These are phyloP conservation scores for Naganishia sp. DNA, from an alignment of 1,284 basidiomycete species.

Conservation along the genomic window DNA sequence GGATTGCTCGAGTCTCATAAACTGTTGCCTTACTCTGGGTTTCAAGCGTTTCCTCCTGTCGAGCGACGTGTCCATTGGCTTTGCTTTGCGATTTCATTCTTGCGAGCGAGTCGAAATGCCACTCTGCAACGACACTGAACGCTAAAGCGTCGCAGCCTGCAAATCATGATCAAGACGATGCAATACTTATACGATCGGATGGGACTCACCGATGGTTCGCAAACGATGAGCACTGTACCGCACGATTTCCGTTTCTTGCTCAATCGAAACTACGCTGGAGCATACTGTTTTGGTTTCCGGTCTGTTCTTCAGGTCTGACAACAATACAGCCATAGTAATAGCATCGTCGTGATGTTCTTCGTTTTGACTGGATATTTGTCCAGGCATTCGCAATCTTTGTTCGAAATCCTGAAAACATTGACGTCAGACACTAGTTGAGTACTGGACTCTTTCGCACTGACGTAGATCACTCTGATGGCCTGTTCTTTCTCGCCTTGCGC, in stretches of 20 bases:
- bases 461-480: conserved; percentile 78
- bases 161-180: not conserved
- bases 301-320: conserved; percentile 11
- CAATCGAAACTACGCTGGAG: conserved; percentile 9
- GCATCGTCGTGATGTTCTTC: conserved; percentile 16
- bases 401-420: too few relatives aligned
- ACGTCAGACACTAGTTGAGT: too few relatives aligned
- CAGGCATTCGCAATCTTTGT: not conserved
- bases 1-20: conserved; percentile 53
- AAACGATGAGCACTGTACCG: conserved; percentile 20
- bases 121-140: conserved; percentile 15
- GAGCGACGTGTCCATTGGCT: conserved; percentile 16
- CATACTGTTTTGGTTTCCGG: conserved; percentile 15
- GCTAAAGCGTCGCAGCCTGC: conserved; percentile 24
- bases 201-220: conserved; percentile 25
- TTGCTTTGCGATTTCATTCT: conserved; percentile 68
- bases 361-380: not conserved
- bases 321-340: conserved; percentile 16
- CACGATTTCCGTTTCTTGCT: conserved; percentile 28
- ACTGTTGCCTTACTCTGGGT: conserved; percentile 43
- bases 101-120: conserved; percentile 65
- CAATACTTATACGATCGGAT: not conserved
- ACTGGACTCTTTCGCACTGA: conserved; percentile 50
- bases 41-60: conserved; percentile 58
- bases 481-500: conserved; percentile 78